These are phyloP conservation scores for Lepidopterella palustris DNA, from an alignment of 495 filamentous ascomycete species.

Conservation along the genomic window DNA sequence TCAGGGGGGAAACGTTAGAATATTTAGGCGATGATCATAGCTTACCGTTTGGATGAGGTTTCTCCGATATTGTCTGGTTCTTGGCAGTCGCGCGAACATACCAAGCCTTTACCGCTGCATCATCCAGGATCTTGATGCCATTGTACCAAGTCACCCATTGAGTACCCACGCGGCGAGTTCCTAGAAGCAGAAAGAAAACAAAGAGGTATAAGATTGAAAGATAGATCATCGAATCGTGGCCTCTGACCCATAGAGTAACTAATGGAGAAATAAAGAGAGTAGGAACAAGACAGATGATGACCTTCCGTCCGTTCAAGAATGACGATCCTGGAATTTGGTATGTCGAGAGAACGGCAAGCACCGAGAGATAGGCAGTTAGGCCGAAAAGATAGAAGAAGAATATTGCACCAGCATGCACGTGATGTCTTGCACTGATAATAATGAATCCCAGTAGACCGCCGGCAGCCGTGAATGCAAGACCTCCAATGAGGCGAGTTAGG, in stretches of 20 bases:
- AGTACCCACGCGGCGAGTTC: conserved; percentile 38
- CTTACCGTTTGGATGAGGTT: too few relatives aligned
- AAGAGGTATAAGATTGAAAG: conserved; percentile 26
- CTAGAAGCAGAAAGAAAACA: conserved; percentile 25
- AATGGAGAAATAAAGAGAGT: conserved; percentile 34
- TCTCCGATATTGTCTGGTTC: not conserved
- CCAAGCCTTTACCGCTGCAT: conserved; percentile 32
- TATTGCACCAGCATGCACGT: conserved; percentile 29
- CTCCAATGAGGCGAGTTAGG: conserved; percentile 51
- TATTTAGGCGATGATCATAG: too few relatives aligned
- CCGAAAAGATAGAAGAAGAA: conserved; percentile 36
- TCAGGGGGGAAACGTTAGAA: not conserved
- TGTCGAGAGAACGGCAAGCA: conserved; percentile 45
- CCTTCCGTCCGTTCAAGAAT: conserved; percentile 39
- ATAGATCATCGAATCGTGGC: conserved; percentile 32
- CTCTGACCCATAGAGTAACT: conserved; percentile 25
- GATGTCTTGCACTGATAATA: conserved; percentile 38
- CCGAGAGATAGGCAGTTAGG: conserved; percentile 33
- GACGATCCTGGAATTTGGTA: conserved; percentile 51
- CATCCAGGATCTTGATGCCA: conserved; percentile 32
- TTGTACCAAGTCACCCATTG: conserved; percentile 33
- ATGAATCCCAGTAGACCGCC: conserved; percentile 47
- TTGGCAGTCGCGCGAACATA: conserved; percentile 17
- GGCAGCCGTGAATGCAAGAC: conserved; percentile 48
- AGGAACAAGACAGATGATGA: conserved; percentile 30